A percentile compares a stretch with the other conserved stretches of the same genome.
These are phyloP conservation scores for Verruconis gallopava DNA, from an alignment of 2,329 filamentous ascomycete species.

Conservation along the genomic window DNA sequence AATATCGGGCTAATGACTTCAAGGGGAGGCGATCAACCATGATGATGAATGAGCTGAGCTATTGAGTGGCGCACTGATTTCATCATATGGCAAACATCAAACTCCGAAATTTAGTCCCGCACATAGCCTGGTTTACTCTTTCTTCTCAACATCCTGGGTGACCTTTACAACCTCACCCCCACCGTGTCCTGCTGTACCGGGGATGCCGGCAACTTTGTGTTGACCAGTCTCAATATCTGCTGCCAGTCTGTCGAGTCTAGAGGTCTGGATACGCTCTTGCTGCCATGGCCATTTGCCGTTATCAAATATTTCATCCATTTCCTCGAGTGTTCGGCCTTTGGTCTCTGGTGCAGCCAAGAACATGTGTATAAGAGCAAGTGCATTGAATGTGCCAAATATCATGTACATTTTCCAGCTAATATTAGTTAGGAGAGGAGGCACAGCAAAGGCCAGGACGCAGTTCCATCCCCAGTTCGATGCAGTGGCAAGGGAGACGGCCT, in stretches of 20 bases:
- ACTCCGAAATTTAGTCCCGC: no score
- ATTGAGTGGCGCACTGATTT: no score
- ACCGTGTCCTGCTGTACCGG: background rate
- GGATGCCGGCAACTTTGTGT: constrained; percentile 11
- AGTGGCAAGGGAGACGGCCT: constrained; percentile 27
- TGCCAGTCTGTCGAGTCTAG: constrained; percentile 22
- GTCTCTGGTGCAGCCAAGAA: constrained; percentile 28
- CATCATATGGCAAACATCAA: no score
- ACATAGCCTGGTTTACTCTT: no score
- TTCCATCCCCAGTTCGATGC: constrained; percentile 28
- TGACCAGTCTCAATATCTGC: constrained; percentile 24
- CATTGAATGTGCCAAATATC: constrained; percentile 27
- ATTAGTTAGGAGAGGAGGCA: constrained; percentile 26
- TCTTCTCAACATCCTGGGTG: background rate
- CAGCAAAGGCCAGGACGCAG: constrained; percentile 27
- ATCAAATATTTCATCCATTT: constrained; percentile 29
- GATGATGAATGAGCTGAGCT: no score
- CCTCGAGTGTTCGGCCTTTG: constrained; percentile 28
- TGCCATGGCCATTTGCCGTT: constrained; percentile 24
- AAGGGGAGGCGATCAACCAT: no score
- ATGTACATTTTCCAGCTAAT: constrained; percentile 33
- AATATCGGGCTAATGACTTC: no score
- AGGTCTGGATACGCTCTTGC: constrained; percentile 16
- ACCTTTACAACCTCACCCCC: background rate
- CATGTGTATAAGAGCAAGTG: constrained; percentile 25